Percentiles rank a stretch among this genome's conserved stretches.
These are phyloP conservation scores for Meyerozyma sp. DNA, from an alignment of 1,139 yeast species.

Conservation along the genomic window DNA sequence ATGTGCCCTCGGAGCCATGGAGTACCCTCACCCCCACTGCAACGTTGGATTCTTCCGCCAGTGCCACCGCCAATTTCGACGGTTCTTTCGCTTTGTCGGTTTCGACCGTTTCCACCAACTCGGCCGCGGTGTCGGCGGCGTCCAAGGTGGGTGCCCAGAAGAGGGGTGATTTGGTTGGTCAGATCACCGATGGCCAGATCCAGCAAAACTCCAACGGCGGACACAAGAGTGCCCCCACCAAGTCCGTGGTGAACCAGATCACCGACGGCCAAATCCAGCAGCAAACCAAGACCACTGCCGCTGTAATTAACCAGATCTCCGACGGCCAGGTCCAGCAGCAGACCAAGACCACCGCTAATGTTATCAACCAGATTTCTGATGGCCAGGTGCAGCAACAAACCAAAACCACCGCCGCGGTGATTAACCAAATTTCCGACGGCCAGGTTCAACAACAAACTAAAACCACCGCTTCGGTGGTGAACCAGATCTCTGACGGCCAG, in stretches of 20 bases:
- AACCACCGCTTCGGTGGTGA: conserved; percentile 2
- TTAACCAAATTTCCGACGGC: conserved; percentile 5
- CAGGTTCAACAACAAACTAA: conserved; percentile 5
- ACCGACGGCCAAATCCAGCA: conserved; percentile 19
- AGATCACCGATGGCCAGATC: conserved; percentile 45
- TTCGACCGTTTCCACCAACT: conserved; percentile 10
- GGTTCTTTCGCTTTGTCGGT: conserved; percentile 27
- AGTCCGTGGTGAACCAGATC: conserved; percentile 9
- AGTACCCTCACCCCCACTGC: conserved; percentile 25
- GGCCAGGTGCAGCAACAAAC: conserved; percentile 10
- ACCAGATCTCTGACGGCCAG: conserved; percentile 7
- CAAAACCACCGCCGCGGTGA: neutral
- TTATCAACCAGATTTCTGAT: conserved; percentile 18
- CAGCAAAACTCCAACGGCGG: conserved; percentile 34
- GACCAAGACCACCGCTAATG: conserved; percentile 16
- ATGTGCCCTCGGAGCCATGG: conserved; percentile 22
- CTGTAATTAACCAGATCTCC: conserved; percentile 18
- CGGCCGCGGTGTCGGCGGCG: conserved; percentile 8
- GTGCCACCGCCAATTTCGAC: conserved; percentile 17
- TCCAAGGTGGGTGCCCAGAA: conserved; percentile 13
- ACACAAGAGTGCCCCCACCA: conserved; percentile 11
- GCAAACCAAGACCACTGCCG: conserved; percentile 6
- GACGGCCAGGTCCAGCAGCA: conserved; percentile 52
- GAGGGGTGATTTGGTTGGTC: conserved; percentile 11
- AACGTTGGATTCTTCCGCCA: conserved; percentile 13